Conservation (phyloP, 768 basidiomycete species). For the Lactarius vividus region DNA sequence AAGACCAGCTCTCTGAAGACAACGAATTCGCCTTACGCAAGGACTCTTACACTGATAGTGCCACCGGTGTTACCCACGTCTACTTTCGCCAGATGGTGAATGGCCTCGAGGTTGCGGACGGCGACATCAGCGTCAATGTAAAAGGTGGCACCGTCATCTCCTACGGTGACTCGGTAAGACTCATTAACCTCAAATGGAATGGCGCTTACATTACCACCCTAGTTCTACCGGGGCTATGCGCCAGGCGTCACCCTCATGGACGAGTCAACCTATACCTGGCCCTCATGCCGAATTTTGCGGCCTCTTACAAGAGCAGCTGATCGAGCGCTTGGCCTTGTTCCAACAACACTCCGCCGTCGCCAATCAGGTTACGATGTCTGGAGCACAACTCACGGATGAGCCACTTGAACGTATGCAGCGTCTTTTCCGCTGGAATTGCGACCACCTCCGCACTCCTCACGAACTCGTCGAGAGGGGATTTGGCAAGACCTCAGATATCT, state of each 20-base stretch:
- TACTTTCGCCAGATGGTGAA: conserved; percentile 84
- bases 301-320: conserved; percentile 40
- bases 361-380: conserved; percentile 38
- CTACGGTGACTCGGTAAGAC: conserved; percentile 33
- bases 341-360: conserved; percentile 30
- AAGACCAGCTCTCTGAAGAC: conserved; percentile 38
- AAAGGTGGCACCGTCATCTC: conserved; percentile 30
- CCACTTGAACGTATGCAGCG: conserved; percentile 41
- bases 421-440: conserved; percentile 58
- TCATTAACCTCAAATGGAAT: not conserved
- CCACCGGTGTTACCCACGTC: conserved; percentile 85
- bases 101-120: conserved; percentile 85
- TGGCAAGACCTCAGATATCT: conserved; percentile 14
- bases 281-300: conserved; percentile 56
- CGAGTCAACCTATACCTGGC: conserved; percentile 29
- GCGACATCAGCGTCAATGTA: conserved; percentile 92
- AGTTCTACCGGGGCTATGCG: conserved; percentile 75
- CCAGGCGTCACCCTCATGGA: conserved; percentile 39
- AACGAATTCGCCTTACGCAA: conserved; percentile 60
- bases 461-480: conserved; percentile 33
- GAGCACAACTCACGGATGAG: conserved; percentile 28
- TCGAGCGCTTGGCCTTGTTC: conserved; percentile 34
- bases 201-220: conserved; percentile 11
- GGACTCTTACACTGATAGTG: conserved; percentile 84
- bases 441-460: conserved; percentile 42